Evolutionary conservation across 164 flowering plant genomes (phyloP), one percentile per base, ranked within the genome.

Genomic region (Liriodendron chinense): DNA sequence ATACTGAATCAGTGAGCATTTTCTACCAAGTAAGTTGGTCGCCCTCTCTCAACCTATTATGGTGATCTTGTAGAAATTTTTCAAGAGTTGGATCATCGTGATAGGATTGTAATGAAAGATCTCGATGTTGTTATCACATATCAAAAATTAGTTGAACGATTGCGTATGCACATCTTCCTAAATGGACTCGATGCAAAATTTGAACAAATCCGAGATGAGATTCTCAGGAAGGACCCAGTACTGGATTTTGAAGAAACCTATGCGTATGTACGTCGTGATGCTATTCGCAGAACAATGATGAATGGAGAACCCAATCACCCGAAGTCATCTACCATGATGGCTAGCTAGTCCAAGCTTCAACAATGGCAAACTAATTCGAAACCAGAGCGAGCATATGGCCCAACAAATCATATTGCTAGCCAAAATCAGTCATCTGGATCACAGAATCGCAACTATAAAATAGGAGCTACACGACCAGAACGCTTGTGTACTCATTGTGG

Each of bases 71-170:
- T 71, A 0, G 68, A 50, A 53, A 78, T 57, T 59, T 74, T 74
- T 43, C 81, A 74, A 67, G 81, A 78, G 24, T 21, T 75, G 5
- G 77, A 75, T 66, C 75, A 72, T 24, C 72, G 68, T 26, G 63
- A 24, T 68, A 47, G 9, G 50, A 47, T 47, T 43, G 50, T 34
- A 8, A 34, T 34, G 70, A 47, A 68, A 1, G 70, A 47, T 34
- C 50, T 23, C 7, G 0, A 34, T 6, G 70, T 43, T 18, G 50
- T 34, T 22, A 24, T 71, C 1, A 5, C 23, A 8, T 57, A 71
- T 56, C 0, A 25, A 24, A 61, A 72, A 61, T 61, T 28, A 47
- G 25, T 61, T 28, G 68, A 61, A 21, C 26, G 34, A 23, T 13
- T 72, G 65, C 47, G 50, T 7, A 34, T 49, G 9, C 73, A 70